Conservation (phyloP, 164 flowering plant species). For the Chimonanthus salicifolius region DNA sequence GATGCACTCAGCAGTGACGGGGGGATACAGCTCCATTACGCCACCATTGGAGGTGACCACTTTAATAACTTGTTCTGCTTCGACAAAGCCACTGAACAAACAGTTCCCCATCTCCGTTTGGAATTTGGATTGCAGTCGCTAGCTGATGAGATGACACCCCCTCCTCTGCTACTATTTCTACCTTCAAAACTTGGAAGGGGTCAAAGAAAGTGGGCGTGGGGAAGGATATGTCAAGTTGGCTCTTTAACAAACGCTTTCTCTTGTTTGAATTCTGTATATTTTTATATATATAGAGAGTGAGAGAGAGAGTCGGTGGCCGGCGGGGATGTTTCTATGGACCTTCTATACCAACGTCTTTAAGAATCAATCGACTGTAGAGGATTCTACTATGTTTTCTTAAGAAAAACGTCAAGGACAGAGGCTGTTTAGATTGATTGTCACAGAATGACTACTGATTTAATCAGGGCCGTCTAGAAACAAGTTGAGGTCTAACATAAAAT, state of each 20-base stretch:
- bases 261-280: background rate
- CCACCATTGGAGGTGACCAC: slow-evolving; percentile 74
- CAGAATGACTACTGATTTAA: too few species aligned
- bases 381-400: too few species aligned
- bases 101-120: slow-evolving; percentile 51
- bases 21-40: slow-evolving; percentile 67
- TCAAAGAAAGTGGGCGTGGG: background rate
- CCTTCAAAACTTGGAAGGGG: background rate
- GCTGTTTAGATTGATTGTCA: too few species aligned
- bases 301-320: background rate
- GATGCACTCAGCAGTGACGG: slow-evolving; percentile 56
- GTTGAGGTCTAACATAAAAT: too few species aligned
- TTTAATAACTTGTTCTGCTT: slow-evolving; percentile 26
- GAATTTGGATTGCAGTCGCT: background rate
- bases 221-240: background rate
- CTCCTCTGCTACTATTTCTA: background rate
- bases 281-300: background rate
- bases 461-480: too few species aligned
- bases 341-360: background rate
- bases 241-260: background rate
- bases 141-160: background rate
- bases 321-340: background rate
- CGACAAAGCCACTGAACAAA: slow-evolving; percentile 46
- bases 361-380: background rate
- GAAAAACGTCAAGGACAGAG: too few species aligned